These are phyloP conservation scores for Acacia acuminata DNA, from an alignment of 306 rosid species.

Conservation along the genomic window DNA sequence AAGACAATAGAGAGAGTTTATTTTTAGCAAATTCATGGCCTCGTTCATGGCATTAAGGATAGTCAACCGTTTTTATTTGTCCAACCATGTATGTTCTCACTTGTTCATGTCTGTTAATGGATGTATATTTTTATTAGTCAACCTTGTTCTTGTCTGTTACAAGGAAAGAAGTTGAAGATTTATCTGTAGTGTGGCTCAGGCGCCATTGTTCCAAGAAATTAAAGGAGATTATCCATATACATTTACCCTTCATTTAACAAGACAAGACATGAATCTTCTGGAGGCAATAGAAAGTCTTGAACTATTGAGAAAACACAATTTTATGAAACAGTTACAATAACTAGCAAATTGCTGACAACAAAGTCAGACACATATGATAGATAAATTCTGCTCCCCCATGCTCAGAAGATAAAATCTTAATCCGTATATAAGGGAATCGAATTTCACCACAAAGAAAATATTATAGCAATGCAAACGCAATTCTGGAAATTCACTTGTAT, in stretches of 20 bases:
- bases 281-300: no score
- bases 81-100: neutral
- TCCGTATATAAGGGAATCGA: conserved; percentile 2
- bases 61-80: neutral
- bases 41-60: conserved; percentile 19
- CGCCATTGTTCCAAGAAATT: conserved; percentile 9
- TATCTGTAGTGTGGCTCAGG: neutral
- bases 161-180: neutral
- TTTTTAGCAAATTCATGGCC: neutral
- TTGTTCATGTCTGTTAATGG: no score
- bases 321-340: no score
- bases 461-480: conserved; percentile 7
- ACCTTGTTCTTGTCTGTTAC: no score
- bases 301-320: no score
- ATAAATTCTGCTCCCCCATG: neutral
- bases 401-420: neutral
- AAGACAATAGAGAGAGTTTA: no score
- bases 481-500: conserved; percentile 8
- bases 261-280: no score
- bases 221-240: neutral
- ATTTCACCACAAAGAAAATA: conserved; percentile 5
- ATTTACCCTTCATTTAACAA: no score
- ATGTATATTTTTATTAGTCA: no score
- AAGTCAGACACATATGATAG: neutral
- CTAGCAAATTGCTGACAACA: neutral